These are phyloP conservation scores for Aspergillus quadricinctus DNA, from an alignment of 2,329 filamentous ascomycete species.

Conservation along the genomic window DNA sequence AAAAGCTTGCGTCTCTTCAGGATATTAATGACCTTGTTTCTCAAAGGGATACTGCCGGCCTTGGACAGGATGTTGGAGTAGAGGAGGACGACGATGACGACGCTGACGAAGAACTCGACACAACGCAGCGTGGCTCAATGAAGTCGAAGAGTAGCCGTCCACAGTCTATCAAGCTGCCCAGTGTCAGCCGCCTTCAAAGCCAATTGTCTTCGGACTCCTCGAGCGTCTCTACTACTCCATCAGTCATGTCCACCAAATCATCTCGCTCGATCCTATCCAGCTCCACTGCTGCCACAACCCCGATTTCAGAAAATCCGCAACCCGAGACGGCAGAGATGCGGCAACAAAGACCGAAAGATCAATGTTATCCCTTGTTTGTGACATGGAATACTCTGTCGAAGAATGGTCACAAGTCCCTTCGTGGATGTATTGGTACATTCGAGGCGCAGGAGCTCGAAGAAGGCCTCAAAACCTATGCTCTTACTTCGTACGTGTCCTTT, in stretches of 20 bases:
- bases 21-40: conserved; percentile 17
- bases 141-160: conserved; percentile 12
- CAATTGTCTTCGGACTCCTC: conserved; percentile 36
- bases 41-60: conserved; percentile 8
- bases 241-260: conserved; percentile 46
- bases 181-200: conserved; percentile 31
- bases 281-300: conserved; percentile 41
- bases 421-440: conserved; percentile 96
- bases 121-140: conserved; percentile 9
- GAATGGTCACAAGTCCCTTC: conserved; percentile 62
- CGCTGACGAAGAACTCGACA: conserved; percentile 18
- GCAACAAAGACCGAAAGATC: conserved; percentile 32
- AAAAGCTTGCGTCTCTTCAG: conserved; percentile 34
- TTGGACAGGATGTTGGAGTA: conserved; percentile 6
- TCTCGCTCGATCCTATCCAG: conserved; percentile 42
- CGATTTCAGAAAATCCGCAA: conserved; percentile 40
- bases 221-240: conserved; percentile 37
- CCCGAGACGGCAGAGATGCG: conserved; percentile 14
- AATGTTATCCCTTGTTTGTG: conserved; percentile 75
- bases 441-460: conserved; percentile 67
- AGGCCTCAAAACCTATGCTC: conserved; percentile 73
- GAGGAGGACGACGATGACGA: conserved; percentile 32
- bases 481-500: conserved; percentile 62
- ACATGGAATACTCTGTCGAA: conserved; percentile 80
- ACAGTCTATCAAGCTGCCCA: conserved; percentile 26